Base-by-base conservation (phyloP, 1,139 yeast genomes). In the Candida dubliniensis region DNA sequence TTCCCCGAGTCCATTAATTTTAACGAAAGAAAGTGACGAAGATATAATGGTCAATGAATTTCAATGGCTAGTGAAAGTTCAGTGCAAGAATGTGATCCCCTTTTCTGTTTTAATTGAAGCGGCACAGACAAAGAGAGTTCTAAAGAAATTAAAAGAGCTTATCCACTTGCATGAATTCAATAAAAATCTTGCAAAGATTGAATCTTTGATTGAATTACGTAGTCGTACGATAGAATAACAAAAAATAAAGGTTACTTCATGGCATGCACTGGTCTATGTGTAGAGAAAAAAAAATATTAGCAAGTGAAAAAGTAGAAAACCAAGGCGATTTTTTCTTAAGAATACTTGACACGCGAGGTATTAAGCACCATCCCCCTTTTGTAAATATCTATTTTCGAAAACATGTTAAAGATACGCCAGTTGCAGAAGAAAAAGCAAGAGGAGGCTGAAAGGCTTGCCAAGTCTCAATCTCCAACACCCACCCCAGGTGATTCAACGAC, bases 341-440 rank as follows among this genome's bases (percentile, higher is more conserved):
- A n/a, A n/a, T 18, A 18, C 23, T 18, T 18, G 5, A 18, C 23
- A 18, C 23, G 23, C 23, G 23, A 18, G 23, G 23, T 18, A 18
- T 18, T 18, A 18, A 18, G 5, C 23, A 18, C 3, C 23, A 18
- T 5, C 23, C 23, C 23, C 23, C 23, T 3, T 18, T 18, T 4
- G 5, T 5, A 18, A 18, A 18, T 18, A 18, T 18, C 23, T 18
- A 18, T 18, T 18, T 18, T 18, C 5, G 5, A 18, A 18, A 18
- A 4, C 23, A 53, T 53, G 84, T 59, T 81, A 37, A 81, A 80
- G 63, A 71, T 81, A 43, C 80, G 85, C 48, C 81, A 78, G 54
- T 62, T 81, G 35, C 85, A 81, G 56, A 76, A 77, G 62, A 76
- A 79, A 60, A 78, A 77, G 55, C 82, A 79, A 49, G 73, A 76